Conservation (phyloP, 129 eudicot species). For the Pulicaria dysenterica region DNA sequence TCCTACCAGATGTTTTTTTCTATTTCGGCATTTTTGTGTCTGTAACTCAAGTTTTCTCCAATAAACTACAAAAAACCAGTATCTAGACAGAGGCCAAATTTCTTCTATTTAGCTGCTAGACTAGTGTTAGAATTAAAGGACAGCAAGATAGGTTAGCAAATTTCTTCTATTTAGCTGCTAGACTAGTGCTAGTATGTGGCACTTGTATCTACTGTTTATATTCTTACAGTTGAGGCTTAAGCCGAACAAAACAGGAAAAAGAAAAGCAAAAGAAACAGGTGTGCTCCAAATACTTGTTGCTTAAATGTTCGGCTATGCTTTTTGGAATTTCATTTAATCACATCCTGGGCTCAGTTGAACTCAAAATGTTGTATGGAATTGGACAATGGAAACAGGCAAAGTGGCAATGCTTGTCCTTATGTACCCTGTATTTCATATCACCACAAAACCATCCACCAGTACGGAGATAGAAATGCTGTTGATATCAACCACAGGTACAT, state of each 20-base stretch:
- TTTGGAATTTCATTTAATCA: constrained; percentile 10
- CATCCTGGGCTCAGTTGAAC: not conserved
- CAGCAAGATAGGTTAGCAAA: not conserved
- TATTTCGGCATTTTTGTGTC: no score
- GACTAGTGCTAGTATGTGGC: not conserved
- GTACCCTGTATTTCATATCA: not conserved
- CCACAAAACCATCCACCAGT: no score
- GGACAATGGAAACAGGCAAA: not conserved
- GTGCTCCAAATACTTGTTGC: constrained; percentile 2
- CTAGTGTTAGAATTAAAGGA: not conserved
- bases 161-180: not conserved
- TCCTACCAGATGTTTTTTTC: not conserved
- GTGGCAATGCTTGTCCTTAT: constrained; percentile 5
- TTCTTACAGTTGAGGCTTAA: not conserved
- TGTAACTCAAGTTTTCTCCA: no score
- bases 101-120: not conserved
- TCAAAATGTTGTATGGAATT: not conserved
- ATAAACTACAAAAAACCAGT: no score
- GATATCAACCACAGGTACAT: no score
- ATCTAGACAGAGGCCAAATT: no score
- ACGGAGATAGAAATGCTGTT: no score
- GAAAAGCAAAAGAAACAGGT: constrained; percentile 2
- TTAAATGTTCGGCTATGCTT: not conserved
- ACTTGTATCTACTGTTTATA: not conserved
- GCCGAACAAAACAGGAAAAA: not conserved